Conservation (phyloP, 2,329 filamentous ascomycete species). For the Pseudopyrenochaeta lycopersici region DNA sequence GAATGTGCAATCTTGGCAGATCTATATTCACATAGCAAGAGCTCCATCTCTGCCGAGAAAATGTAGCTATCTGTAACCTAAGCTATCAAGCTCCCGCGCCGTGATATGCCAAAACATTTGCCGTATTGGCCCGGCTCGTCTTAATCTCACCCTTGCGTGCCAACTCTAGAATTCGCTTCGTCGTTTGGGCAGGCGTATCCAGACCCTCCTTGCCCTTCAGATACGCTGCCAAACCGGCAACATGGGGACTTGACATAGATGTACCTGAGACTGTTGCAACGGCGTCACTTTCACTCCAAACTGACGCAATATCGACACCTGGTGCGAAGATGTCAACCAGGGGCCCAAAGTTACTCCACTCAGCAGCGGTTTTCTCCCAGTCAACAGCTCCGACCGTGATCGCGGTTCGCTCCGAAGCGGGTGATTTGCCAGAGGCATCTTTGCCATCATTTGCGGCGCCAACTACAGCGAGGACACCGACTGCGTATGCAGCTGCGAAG, state of each 20-base stretch:
- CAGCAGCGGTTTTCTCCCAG: slow-evolving; percentile 9
- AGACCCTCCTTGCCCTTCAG: slow-evolving; percentile 28
- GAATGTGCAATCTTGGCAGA: too few species aligned
- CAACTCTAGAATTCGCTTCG: slow-evolving; percentile 16
- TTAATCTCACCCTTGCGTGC: slow-evolving; percentile 17
- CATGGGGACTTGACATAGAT: slow-evolving; percentile 27
- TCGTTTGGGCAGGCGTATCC: slow-evolving; percentile 15
- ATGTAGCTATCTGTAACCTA: too few species aligned
- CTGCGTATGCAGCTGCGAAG: slow-evolving; percentile 27
- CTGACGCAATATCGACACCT: slow-evolving; percentile 48
- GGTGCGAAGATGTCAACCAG: slow-evolving; percentile 46
- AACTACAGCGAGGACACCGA: slow-evolving; percentile 39
- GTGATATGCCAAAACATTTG: slow-evolving; percentile 28
- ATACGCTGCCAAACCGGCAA: slow-evolving; percentile 31
- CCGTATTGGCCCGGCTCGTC: slow-evolving; percentile 12
- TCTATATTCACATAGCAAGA: too few species aligned
- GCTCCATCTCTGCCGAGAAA: too few species aligned
- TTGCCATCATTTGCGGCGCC: slow-evolving; percentile 36
- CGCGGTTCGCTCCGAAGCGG: slow-evolving; percentile 39
- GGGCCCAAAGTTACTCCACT: slow-evolving; percentile 24
- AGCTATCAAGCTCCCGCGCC: background rate
- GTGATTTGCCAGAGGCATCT: slow-evolving; percentile 32
- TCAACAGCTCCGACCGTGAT: slow-evolving; percentile 39
- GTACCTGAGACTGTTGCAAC: slow-evolving; percentile 16
- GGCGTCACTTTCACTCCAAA: slow-evolving; percentile 46